Conservation (phyloP, 2,329 filamentous ascomycete genomes). For the Rhexocercosporidium sp. region DNA sequence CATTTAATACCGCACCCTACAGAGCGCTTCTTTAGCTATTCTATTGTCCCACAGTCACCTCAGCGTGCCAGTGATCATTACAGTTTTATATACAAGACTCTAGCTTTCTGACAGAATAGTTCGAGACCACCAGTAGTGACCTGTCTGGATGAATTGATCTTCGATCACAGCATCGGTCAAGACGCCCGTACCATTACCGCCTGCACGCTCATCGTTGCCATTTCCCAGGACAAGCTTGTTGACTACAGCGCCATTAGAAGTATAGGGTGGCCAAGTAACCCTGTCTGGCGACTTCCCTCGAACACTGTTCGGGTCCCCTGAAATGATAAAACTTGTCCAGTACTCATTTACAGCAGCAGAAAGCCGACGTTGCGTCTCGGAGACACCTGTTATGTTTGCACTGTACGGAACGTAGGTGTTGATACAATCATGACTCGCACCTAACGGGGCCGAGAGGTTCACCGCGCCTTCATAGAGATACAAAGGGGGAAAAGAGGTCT, state of each 20-base stretch:
- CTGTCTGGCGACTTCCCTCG: neutral
- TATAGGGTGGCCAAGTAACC: neutral
- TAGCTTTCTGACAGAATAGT: neutral
- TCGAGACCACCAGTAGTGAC: neutral
- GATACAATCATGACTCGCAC: neutral
- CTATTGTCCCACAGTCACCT: too few species aligned
- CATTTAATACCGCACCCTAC: too few species aligned
- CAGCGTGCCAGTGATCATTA: neutral
- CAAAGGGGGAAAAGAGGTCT: neutral
- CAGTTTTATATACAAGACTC: neutral
- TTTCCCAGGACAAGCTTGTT: neutral
- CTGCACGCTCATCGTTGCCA: neutral
- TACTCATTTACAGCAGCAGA: neutral
- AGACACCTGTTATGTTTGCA: neutral
- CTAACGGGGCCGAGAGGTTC: neutral
- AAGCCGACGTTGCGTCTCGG: neutral
- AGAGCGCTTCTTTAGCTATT: too few species aligned
- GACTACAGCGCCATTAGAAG: neutral
- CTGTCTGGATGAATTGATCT: neutral
- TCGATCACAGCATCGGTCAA: neutral
- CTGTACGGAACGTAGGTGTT: neutral
- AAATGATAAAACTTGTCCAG: neutral
- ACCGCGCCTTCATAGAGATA: neutral
- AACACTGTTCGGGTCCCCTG: neutral
- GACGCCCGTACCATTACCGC: neutral